Percentiles rank a stretch among this genome's conserved stretches.
These are phyloP conservation scores for Arabis alpina DNA, from an alignment of 345 rosid species.

Conservation along the genomic window DNA sequence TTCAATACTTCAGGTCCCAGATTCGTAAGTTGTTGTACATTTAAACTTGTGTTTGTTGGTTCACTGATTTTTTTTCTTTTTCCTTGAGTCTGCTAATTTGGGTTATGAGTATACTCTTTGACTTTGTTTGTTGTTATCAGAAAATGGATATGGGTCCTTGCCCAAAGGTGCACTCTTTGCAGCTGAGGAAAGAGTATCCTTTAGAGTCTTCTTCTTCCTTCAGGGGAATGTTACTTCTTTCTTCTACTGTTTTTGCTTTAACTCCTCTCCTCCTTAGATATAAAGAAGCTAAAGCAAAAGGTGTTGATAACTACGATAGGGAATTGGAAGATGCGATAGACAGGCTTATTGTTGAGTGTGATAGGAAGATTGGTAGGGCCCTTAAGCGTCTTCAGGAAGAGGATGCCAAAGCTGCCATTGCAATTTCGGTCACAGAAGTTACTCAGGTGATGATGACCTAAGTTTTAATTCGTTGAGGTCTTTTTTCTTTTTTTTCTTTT, in stretches of 20 bases:
- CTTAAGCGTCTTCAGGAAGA: conserved; percentile 98
- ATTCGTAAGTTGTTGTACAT: conserved; percentile 33
- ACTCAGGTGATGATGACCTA: conserved; percentile 67
- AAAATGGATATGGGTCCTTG: conserved; percentile 99
- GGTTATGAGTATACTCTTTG: conserved; percentile 10
- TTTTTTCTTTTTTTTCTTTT: neutral
- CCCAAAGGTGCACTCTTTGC: conserved; percentile 97
- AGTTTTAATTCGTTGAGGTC: neutral
- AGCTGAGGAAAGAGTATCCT: conserved; percentile 97
- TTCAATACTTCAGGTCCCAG: conserved; percentile 24
- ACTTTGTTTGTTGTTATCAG: conserved; percentile 48
- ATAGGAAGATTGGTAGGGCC: conserved; percentile 94
- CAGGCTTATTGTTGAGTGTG: conserved; percentile 95
- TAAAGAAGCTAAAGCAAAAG: conserved; percentile 85
- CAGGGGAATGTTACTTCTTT: conserved; percentile 13
- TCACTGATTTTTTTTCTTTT: neutral
- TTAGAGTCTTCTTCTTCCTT: conserved; percentile 19
- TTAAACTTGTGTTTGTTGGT: neutral
- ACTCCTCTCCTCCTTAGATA: conserved; percentile 58
- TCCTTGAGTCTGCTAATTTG: neutral
- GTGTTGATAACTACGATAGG: conserved; percentile 80
- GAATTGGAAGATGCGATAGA: conserved; percentile 97
- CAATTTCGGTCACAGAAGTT: conserved; percentile 95
- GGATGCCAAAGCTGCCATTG: conserved; percentile 99
- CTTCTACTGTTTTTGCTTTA: conserved; percentile 39